Conservation (phyloP, 2,329 filamentous ascomycete species). For the Fusarium sp. region DNA sequence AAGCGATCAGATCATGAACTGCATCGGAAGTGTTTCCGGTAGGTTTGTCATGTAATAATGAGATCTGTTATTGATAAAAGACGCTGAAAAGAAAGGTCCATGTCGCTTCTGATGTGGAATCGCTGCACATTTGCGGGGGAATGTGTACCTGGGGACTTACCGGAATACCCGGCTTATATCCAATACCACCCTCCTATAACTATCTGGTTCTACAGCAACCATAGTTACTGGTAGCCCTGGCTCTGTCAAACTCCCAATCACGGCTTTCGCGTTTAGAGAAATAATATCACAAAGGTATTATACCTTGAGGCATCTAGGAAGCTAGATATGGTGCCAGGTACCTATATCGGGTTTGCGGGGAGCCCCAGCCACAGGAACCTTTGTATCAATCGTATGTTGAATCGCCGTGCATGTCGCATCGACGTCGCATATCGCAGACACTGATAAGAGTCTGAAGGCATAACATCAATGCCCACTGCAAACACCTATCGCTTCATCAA, state of each 20-base stretch:
- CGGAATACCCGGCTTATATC: background rate
- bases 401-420: background rate
- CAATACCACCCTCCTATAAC: background rate
- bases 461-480: background rate
- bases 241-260: background rate
- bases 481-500: background rate
- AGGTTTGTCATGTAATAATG: background rate
- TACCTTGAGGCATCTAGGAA: background rate
- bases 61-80: background rate
- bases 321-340: background rate
- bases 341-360: background rate
- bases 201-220: background rate
- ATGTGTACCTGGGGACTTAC: background rate
- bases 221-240: background rate
- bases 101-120: background rate
- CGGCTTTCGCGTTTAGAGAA: background rate
- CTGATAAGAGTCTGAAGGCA: background rate
- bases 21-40: background rate
- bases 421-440: background rate
- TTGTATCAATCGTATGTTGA: background rate
- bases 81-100: background rate
- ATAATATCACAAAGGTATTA: background rate
- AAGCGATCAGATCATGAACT: background rate
- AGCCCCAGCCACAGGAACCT: background rate
- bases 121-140: background rate